These are phyloP conservation scores for Daldinia caldariorum DNA, from an alignment of 495 filamentous ascomycete genomes.

Conservation along the genomic window DNA sequence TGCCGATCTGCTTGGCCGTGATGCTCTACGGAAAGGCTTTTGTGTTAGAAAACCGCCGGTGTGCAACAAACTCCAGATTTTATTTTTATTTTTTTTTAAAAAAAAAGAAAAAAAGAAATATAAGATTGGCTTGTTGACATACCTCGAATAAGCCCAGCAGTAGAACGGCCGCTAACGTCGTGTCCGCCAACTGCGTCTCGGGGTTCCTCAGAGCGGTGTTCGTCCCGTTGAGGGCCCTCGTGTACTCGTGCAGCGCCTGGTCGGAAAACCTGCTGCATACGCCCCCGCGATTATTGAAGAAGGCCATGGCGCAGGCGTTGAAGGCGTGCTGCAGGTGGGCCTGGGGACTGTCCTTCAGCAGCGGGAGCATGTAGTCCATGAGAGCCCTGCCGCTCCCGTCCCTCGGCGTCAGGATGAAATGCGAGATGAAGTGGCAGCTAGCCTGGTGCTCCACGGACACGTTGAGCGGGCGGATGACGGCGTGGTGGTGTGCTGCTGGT, in stretches of 20 bases:
- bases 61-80: background rate
- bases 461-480: conserved; percentile 42
- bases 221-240: conserved; percentile 62
- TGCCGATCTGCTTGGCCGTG: conserved; percentile 55
- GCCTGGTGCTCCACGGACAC: conserved; percentile 60
- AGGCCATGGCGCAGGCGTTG: conserved; percentile 68
- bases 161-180: conserved; percentile 69
- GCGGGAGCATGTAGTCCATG: conserved; percentile 66
- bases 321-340: conserved; percentile 66
- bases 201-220: conserved; percentile 64
- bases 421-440: conserved; percentile 63
- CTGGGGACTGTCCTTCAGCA: conserved; percentile 60
- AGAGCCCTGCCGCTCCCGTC: conserved; percentile 58
- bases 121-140: conserved; percentile 26
- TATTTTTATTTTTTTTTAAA: no score
- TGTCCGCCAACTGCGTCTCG: conserved; percentile 58
- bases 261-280: conserved; percentile 46
- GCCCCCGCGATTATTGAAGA: conserved; percentile 57
- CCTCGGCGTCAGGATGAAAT: conserved; percentile 63
- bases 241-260: conserved; percentile 56
- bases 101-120: no score
- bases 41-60: no score
- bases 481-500: conserved; percentile 4
- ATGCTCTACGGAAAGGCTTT: conserved; percentile 50
- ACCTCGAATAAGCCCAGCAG: conserved; percentile 74